These are phyloP conservation scores for Penicillium longicatenatum DNA, from an alignment of 495 filamentous ascomycete species.

Conservation along the genomic window DNA sequence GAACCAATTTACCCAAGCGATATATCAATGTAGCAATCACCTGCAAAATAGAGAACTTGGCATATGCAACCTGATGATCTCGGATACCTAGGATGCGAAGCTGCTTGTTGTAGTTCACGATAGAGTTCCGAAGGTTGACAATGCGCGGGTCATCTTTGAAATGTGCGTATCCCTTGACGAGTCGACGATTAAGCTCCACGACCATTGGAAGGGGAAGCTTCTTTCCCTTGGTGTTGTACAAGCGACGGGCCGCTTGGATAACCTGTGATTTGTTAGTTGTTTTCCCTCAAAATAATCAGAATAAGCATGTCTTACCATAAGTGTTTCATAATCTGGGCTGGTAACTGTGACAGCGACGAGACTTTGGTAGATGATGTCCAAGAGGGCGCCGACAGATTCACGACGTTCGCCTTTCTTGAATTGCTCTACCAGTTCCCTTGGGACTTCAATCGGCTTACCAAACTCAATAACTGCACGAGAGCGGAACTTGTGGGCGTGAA, in stretches of 20 bases:
- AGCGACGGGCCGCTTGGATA: slow-evolving; percentile 89
- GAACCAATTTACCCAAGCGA: slow-evolving; percentile 70
- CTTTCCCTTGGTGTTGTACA: slow-evolving; percentile 93
- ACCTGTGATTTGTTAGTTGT: slow-evolving; percentile 50
- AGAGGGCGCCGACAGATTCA: slow-evolving; percentile 76
- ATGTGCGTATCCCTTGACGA: slow-evolving; percentile 87
- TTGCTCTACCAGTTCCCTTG: slow-evolving; percentile 76
- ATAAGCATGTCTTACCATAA: slow-evolving; percentile 68
- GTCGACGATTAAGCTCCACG: slow-evolving; percentile 91
- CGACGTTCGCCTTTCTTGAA: slow-evolving; percentile 81
- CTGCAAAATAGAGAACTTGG: slow-evolving; percentile 72
- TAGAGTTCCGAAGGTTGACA: slow-evolving; percentile 71
- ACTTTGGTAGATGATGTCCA: slow-evolving; percentile 84
- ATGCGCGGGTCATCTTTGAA: slow-evolving; percentile 93
- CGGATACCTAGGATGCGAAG: slow-evolving; percentile 82
- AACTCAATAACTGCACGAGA: slow-evolving; percentile 97
- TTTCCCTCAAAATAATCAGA: not conserved
- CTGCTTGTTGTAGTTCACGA: slow-evolving; percentile 85
- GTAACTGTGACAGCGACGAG: slow-evolving; percentile 90
- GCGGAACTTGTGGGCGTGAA: slow-evolving; percentile 98
- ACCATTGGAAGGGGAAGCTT: slow-evolving; percentile 93
- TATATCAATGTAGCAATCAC: slow-evolving; percentile 80
- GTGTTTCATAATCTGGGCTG: slow-evolving; percentile 91
- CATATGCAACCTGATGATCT: slow-evolving; percentile 96
- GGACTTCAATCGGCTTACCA: slow-evolving; percentile 82